Percentiles rank a stretch among this genome's conserved stretches.
Conservation (phyloP, 2,329 filamentous ascomycete species). For the Phialophora tarda region DNA sequence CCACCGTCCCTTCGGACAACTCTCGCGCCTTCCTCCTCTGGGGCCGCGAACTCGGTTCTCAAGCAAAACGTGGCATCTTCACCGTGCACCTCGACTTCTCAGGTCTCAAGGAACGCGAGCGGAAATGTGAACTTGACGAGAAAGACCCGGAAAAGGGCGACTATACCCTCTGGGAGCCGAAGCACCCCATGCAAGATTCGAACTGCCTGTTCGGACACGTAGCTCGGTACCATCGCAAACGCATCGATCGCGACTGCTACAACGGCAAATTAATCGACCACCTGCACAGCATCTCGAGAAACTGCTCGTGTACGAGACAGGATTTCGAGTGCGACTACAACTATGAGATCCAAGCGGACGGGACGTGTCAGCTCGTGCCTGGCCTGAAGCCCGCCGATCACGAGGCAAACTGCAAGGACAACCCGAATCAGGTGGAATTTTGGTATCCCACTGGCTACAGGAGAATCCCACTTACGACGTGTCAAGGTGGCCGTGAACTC, state of each 20-base stretch:
- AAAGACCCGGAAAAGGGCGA: constrained; percentile 64
- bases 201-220: constrained; percentile 93
- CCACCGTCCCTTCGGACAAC: constrained; percentile 84
- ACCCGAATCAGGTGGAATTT: constrained; percentile 76
- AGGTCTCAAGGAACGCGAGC: constrained; percentile 69
- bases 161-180: constrained; percentile 86
- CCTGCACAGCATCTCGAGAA: constrained; percentile 70
- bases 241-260: constrained; percentile 76
- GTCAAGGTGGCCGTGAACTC: constrained; percentile 73
- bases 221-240: constrained; percentile 89
- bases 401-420: constrained; percentile 60
- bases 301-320: constrained; percentile 80
- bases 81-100: constrained; percentile 90
- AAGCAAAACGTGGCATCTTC: constrained; percentile 59
- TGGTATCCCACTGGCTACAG: constrained; percentile 88
- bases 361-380: constrained; percentile 75
- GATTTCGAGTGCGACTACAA: constrained; percentile 99
- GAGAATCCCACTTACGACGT: constrained; percentile 87
- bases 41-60: constrained; percentile 64
- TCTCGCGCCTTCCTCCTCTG: constrained; percentile 92
- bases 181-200: constrained; percentile 76
- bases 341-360: constrained; percentile 78
- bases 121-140: constrained; percentile 72
- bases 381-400: constrained; percentile 72
- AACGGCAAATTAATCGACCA: constrained; percentile 66